phyloP scores from a whole-genome alignment of 2,329 filamentous ascomycete genomes.

The Xylariaceae sp. region DNA sequence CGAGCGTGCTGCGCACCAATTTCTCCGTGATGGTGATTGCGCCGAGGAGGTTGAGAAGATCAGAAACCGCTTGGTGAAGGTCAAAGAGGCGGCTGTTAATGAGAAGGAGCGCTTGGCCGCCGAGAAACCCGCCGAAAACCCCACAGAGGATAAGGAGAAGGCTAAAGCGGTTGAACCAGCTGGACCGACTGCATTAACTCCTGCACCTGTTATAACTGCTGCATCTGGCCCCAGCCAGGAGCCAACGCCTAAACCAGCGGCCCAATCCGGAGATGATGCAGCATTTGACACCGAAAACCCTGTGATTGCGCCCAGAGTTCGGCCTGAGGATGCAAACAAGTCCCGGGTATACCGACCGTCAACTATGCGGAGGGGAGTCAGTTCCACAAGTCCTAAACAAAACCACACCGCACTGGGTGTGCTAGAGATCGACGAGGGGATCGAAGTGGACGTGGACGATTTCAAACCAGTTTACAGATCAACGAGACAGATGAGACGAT shows the following conservation, averaged over 20 bases:
- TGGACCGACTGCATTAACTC: not conserved
- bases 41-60: slow-evolving; percentile 68
- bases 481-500: slow-evolving; percentile 24
- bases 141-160: slow-evolving; percentile 16
- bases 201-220: not conserved
- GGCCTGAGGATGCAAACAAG: slow-evolving; percentile 27
- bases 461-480: slow-evolving; percentile 25
- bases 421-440: slow-evolving; percentile 31
- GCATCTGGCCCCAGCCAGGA: not conserved
- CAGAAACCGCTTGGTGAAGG: slow-evolving; percentile 57
- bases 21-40: slow-evolving; percentile 83
- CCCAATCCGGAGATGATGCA: not conserved
- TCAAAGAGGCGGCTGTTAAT: slow-evolving; percentile 54
- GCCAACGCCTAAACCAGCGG: not conserved
- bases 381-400: slow-evolving; percentile 26
- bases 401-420: slow-evolving; percentile 18
- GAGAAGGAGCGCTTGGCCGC: slow-evolving; percentile 53
- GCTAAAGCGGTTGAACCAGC: not conserved
- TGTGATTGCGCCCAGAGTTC: not conserved
- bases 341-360: slow-evolving; percentile 48
- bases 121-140: slow-evolving; percentile 50
- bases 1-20: slow-evolving; percentile 82
- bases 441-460: slow-evolving; percentile 31
- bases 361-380: slow-evolving; percentile 46
- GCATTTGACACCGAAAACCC: not conserved